These are phyloP conservation scores for Globisporangium polare DNA, from an alignment of 352 stramenopile genomes.

Conservation along the genomic window DNA sequence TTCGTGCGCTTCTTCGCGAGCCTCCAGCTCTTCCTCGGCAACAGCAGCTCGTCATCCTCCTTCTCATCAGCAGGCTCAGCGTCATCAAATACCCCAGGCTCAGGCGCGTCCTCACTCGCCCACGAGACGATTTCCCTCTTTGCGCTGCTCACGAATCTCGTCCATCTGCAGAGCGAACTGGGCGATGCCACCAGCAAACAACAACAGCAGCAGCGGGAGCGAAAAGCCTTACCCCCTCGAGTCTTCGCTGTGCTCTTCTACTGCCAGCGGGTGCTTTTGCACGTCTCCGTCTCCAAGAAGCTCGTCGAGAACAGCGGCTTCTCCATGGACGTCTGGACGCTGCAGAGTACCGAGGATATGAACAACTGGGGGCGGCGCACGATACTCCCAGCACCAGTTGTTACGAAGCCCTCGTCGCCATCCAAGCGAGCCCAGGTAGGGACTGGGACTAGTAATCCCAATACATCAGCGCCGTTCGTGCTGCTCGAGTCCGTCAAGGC, in stretches of 20 bases:
- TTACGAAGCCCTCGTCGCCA: not conserved
- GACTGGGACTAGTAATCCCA: not conserved
- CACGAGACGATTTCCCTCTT: slow-evolving; percentile 24
- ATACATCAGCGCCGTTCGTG: slow-evolving; percentile 20
- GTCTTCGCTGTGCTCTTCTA: slow-evolving; percentile 32
- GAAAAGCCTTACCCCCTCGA: slow-evolving; percentile 12
- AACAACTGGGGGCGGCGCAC: slow-evolving; percentile 13
- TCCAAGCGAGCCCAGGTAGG: slow-evolving; percentile 3
- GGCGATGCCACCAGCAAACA: not conserved
- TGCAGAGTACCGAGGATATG: slow-evolving; percentile 10
- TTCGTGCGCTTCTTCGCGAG: slow-evolving; percentile 38
- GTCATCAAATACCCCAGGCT: not conserved
- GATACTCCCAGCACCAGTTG: too few relatives aligned
- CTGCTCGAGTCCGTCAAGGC: slow-evolving; percentile 38
- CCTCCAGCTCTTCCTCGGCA: slow-evolving; percentile 26
- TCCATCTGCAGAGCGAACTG: slow-evolving; percentile 8
- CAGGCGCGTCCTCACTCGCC: not conserved
- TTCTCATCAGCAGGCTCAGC: not conserved
- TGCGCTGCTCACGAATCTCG: slow-evolving; percentile 25
- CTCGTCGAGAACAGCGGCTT: slow-evolving; percentile 25
- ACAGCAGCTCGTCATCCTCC: slow-evolving; percentile 9
- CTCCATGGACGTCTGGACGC: slow-evolving; percentile 22
- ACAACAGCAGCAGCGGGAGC: not conserved
- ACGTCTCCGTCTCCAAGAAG: slow-evolving; percentile 29
- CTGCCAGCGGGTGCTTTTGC: slow-evolving; percentile 34